Base-by-base conservation (phyloP, 2,329 filamentous ascomycete genomes). In the Dothistroma pini region DNA sequence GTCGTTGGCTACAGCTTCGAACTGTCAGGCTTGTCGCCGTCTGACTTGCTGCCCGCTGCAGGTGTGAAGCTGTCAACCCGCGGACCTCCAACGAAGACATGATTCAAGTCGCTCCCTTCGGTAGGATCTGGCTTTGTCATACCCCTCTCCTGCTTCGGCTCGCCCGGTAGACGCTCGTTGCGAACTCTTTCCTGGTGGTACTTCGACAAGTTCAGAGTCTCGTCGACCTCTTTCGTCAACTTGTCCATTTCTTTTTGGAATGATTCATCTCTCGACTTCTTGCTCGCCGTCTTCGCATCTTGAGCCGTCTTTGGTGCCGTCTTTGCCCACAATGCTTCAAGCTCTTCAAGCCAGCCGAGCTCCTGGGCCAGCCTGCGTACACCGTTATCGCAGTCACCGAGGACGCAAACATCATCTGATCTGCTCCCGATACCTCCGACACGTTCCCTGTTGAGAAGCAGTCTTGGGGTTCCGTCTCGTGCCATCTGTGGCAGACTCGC, bases 371-470 rank as follows among this genome's bases (percentile, higher is more conserved):
- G 80, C 73, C 85, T 86, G 57, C 89, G 83, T 0, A 97, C 88
- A 0, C 92, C 91, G 0, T 81, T 80, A 74, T 99, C 93, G 73
- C 93, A 97, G 68, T 92, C 87, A 1, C 89, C 91, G 1, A 97
- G 79, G 41, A 91, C 75, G 6, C 96, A 72, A 0, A 99, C 93
- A 76, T 99, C 95, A 71, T 99, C 93, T 0, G 88, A 73, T 29
- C 91, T 80, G 8, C 82, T 83, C 0, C 95, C 95, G 38, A 99
- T 74, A 21, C 85, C 85, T 0, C 95, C 93, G 0, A 96, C 95
- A 38, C 79, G 79, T 74, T 97, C 90, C 76, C 88, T 83, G 74
- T 99, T 99, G 75, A 99, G 90, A 21, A 99, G 80, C 1, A 99
- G 78, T 10, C 95, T 84, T 0, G 93, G 95, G 2, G 84, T 84